phyloP scores from a whole-genome alignment of 805 yeast species.

The Starmerella geochares region DNA sequence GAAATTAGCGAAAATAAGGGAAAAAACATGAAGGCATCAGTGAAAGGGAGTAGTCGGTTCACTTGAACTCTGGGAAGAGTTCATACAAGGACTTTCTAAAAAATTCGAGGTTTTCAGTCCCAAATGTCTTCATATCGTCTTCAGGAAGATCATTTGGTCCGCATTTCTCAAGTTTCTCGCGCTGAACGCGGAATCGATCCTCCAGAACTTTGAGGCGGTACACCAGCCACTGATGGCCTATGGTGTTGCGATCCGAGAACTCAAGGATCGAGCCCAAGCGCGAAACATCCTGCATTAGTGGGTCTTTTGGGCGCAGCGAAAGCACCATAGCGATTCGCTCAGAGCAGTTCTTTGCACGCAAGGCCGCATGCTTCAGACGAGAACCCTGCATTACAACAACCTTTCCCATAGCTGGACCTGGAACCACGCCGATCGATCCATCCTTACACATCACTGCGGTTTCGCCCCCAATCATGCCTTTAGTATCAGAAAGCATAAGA shows the following conservation, averaged over 20 bases:
- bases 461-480: slow-evolving; percentile 52
- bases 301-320: slow-evolving; percentile 28
- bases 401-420: slow-evolving; percentile 42
- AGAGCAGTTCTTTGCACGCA: slow-evolving; percentile 35
- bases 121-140: not conserved
- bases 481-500: slow-evolving; percentile 50
- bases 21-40: not conserved
- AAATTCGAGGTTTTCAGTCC: not conserved
- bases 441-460: slow-evolving; percentile 38
- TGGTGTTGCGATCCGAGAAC: slow-evolving; percentile 16
- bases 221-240: slow-evolving; percentile 24
- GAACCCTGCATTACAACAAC: slow-evolving; percentile 44
- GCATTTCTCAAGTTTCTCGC: slow-evolving; percentile 7
- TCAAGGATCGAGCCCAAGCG: slow-evolving; percentile 27
- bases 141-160: not conserved
- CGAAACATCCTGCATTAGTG: slow-evolving; percentile 26
- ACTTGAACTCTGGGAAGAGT: not conserved
- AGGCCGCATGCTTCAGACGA: slow-evolving; percentile 39
- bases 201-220: slow-evolving; percentile 21
- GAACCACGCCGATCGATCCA: slow-evolving; percentile 23
- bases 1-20: no score
- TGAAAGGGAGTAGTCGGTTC: not conserved
- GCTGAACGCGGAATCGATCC: slow-evolving; percentile 12
- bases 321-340: slow-evolving; percentile 32
- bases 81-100: not conserved